These are phyloP conservation scores for Curvularia hawaiiensis DNA, from an alignment of 2,329 filamentous ascomycete species.

Conservation along the genomic window DNA sequence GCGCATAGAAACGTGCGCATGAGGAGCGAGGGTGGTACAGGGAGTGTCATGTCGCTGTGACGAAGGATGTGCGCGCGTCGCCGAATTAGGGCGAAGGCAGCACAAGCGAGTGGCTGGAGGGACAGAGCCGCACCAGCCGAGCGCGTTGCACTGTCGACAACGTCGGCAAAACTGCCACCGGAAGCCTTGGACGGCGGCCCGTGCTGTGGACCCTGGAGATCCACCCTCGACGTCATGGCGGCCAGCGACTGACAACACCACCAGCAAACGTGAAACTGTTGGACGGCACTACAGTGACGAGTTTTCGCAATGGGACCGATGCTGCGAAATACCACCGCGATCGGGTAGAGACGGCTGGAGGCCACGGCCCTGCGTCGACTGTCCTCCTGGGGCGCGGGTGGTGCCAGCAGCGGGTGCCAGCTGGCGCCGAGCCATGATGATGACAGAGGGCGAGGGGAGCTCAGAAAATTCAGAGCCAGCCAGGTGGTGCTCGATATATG, in stretches of 20 bases:
- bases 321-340: slow-evolving; percentile 30
- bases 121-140: slow-evolving; percentile 20
- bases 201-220: slow-evolving; percentile 28
- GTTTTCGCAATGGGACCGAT: slow-evolving; percentile 20
- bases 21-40: slow-evolving; percentile 12
- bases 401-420: not conserved
- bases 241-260: slow-evolving; percentile 19
- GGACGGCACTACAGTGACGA: slow-evolving; percentile 33
- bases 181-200: slow-evolving; percentile 21
- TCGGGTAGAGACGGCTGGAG: slow-evolving; percentile 16
- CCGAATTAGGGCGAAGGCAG: slow-evolving; percentile 17
- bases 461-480: not conserved
- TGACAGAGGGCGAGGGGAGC: not conserved
- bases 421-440: slow-evolving; percentile 16
- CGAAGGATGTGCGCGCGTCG: slow-evolving; percentile 25
- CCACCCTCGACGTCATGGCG: slow-evolving; percentile 39
- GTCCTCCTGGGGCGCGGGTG: not conserved
- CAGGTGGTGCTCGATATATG: slow-evolving; percentile 9
- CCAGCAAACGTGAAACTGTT: slow-evolving; percentile 37
- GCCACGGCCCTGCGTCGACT: not conserved
- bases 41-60: slow-evolving; percentile 22
- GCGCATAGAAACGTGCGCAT: slow-evolving; percentile 14
- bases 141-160: not conserved
- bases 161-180: slow-evolving; percentile 15
- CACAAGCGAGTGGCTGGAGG: not conserved